These are phyloP conservation scores for Pachysandra terminalis DNA, from an alignment of 164 flowering plant genomes.

Conservation along the genomic window DNA sequence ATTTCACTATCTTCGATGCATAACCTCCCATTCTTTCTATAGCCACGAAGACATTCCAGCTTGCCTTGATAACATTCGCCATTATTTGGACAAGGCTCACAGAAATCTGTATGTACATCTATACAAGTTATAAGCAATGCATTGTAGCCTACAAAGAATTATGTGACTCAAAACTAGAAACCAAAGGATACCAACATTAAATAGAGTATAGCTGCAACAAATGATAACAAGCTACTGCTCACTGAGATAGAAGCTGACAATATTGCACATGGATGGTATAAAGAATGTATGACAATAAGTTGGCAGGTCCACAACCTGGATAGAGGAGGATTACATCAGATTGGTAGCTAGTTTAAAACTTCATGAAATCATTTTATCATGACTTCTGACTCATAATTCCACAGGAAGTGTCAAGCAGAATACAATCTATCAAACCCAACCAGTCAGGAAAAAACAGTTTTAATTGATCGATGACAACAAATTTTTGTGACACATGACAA, in stretches of 20 bases:
- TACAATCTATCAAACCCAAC: too few relatives aligned
- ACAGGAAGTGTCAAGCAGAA: too few relatives aligned
- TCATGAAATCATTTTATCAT: too few relatives aligned
- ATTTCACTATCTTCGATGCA: conserved; percentile 88
- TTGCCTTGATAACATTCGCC: conserved; percentile 67
- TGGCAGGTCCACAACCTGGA: too few relatives aligned
- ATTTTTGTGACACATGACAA: not conserved
- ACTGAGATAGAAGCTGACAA: not conserved
- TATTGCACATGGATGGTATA: not conserved
- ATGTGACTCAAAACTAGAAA: not conserved
- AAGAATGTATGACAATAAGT: not conserved
- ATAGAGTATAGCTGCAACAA: too few relatives aligned
- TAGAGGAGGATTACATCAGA: too few relatives aligned
- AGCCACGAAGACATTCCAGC: conserved; percentile 71
- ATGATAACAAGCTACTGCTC: not conserved
- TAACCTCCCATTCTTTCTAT: conserved; percentile 52
- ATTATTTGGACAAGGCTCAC: conserved; percentile 83
- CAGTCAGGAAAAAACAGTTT: too few relatives aligned
- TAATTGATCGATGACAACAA: too few relatives aligned
- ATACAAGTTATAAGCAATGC: not conserved
- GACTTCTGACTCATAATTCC: too few relatives aligned
- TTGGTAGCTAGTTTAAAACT: too few relatives aligned
- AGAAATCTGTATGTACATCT: conserved; percentile 42
- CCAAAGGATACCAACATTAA: too few relatives aligned
- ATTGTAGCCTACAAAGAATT: not conserved